Evolutionary conservation across 1,139 yeast species (phyloP).

Genomic region (Kodamaea arcana): DNA sequence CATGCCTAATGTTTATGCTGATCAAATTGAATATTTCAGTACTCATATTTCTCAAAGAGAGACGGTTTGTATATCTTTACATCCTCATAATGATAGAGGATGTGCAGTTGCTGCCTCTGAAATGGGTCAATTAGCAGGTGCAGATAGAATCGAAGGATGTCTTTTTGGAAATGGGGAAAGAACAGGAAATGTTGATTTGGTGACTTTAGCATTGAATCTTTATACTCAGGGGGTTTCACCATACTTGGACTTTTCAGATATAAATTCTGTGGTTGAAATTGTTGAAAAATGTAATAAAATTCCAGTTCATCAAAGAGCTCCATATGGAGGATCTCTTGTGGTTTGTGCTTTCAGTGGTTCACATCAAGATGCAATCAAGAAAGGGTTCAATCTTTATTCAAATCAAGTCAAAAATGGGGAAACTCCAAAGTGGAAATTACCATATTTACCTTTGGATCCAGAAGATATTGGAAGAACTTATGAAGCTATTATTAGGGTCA

Average conservation of each 20-base stretch:
- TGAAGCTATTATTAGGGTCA: conserved; percentile 96
- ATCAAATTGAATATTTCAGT: conserved; percentile 88
- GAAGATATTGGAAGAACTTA: conserved; percentile 93
- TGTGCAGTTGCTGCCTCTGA: conserved; percentile 98
- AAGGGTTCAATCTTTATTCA: conserved; percentile 72
- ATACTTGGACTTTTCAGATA: conserved; percentile 79
- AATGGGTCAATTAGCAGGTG: conserved; percentile 91
- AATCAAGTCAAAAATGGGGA: conserved; percentile 32
- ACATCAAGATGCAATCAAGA: conserved; percentile 97
- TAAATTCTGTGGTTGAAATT: conserved; percentile 73
- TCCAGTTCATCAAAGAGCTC: conserved; percentile 90
- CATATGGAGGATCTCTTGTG: conserved; percentile 94
- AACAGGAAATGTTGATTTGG: conserved; percentile 95
- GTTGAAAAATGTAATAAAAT: conserved; percentile 94
- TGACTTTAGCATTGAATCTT: conserved; percentile 86
- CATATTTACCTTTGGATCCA: conserved; percentile 95
- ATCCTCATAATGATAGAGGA: conserved; percentile 95
- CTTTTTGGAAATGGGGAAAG: conserved; percentile 97
- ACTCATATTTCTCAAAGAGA: conserved; percentile 78
- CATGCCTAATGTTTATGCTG: conserved; percentile 92
- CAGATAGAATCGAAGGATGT: conserved; percentile 97
- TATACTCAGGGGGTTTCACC: conserved; percentile 94
- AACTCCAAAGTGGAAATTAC: conserved; percentile 67
- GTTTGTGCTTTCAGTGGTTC: conserved; percentile 97
- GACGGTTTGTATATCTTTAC: conserved; percentile 82